Evolutionary conservation across 352 stramenopile genomes (phyloP), one percentile per base, ranked within the genome.

Genomic region (Phytopythium cucurbitacearum): DNA sequence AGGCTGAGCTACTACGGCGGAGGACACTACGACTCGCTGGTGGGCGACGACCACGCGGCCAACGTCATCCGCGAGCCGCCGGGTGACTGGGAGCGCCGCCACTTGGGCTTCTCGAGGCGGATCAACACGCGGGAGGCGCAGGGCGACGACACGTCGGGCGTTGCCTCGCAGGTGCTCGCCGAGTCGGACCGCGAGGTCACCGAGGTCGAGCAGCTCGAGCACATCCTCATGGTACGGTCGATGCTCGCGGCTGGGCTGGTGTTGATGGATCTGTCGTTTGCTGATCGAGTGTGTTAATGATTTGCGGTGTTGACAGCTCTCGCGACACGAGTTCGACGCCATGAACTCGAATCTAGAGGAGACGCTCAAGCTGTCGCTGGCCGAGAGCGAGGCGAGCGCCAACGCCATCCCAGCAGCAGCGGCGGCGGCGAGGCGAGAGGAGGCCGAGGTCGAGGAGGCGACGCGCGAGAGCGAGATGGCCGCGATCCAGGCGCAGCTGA

Each of bases 1-100:
- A 92, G 89, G 7, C 59, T 97, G 49, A 96, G 84, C 47, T 97
- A 96, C 64, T 97, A 97, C 52, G 89, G 89, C 43, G 90, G 90
- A 36, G 87, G 87, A 3, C 90, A 97, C 60, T 97, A 97, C 62
- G 89, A 97, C 56, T 96, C 85, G 40, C 70, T 97, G 47, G 69
- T 96, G 2, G 77, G 78, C 0, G 35, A 58, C 7, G 56, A 76
- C 57, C 80, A 91, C 58, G 60, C 51, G 15, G 53, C 43, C 13
- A 91, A 91, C 51, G 53, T 87, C 21, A 69, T 91, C n/a, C 57
- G 52, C 7, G 76, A 94, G 51, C 47, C 45, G 0, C 83, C 80
- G 7, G 83, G 83, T 3, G 64, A 76, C 35, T 90, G 74, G 77
- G 83, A 94, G 42, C 73, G 69, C 11, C 73, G 73, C 33, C 75